Conservation (phyloP, 768 basidiomycete genomes). For the Kondoa malvinella region DNA sequence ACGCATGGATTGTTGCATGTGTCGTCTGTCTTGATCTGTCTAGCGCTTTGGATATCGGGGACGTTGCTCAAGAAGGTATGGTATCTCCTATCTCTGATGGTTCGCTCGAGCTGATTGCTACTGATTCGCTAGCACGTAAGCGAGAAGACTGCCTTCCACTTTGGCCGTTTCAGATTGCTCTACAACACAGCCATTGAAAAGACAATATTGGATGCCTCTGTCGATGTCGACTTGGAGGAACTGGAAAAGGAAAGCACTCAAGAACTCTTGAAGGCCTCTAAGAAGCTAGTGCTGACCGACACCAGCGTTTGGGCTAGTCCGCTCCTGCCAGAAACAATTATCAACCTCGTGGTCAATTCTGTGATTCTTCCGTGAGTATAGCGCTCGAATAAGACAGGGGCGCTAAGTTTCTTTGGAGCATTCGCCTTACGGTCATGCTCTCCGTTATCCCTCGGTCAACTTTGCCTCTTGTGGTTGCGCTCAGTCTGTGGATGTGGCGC, state of each 20-base stretch:
- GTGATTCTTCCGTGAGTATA: background rate
- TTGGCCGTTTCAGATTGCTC: background rate
- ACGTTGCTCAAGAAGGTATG: background rate
- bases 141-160: background rate
- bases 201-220: background rate
- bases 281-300: background rate
- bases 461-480: too few relatives aligned
- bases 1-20: background rate
- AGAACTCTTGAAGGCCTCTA: background rate
- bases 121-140: background rate
- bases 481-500: too few relatives aligned
- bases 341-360: background rate
- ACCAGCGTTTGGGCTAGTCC: too few relatives aligned
- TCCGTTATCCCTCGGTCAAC: too few relatives aligned
- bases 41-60: background rate
- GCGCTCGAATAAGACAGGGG: background rate
- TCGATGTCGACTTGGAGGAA: background rate
- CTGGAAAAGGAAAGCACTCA: background rate
- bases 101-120: background rate
- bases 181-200: background rate
- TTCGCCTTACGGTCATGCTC: too few relatives aligned
- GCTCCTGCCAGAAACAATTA: too few relatives aligned
- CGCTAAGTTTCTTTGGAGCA: too few relatives aligned
- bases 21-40: background rate
- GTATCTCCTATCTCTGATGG: background rate